phyloP scores from a whole-genome alignment of 495 filamentous ascomycete genomes.

The Aspergillus hancockii region DNA sequence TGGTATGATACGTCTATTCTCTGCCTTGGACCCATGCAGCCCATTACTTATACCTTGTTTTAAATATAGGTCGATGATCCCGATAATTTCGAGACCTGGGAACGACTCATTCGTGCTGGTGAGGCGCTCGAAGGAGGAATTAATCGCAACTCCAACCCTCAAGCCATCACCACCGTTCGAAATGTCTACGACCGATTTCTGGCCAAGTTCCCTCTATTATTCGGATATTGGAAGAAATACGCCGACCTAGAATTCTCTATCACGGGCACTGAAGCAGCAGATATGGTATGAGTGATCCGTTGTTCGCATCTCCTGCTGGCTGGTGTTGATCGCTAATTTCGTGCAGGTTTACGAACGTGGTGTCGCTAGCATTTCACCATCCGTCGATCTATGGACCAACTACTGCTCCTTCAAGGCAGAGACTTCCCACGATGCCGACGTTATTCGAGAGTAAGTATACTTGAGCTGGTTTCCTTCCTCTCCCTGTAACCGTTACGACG shows the following conservation, averaged over 20 bases:
- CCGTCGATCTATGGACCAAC: slow-evolving; percentile 94
- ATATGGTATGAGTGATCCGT: slow-evolving; percentile 68
- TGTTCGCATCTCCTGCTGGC: neutral
- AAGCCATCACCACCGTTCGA: slow-evolving; percentile 83
- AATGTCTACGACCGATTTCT: slow-evolving; percentile 90
- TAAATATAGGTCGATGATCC: slow-evolving; percentile 61
- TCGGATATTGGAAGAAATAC: slow-evolving; percentile 99
- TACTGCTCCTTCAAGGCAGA: slow-evolving; percentile 98
- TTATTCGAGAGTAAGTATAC: slow-evolving; percentile 99
- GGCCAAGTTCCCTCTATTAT: slow-evolving; percentile 91
- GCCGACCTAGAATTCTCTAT: slow-evolving; percentile 97
- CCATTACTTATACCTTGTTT: slow-evolving; percentile 9
- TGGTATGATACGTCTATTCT: slow-evolving; percentile 53
- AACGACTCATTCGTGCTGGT: slow-evolving; percentile 81
- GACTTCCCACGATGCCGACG: slow-evolving; percentile 88
- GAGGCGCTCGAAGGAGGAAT: slow-evolving; percentile 89
- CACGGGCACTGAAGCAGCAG: slow-evolving; percentile 93
- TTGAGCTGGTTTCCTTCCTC: slow-evolving; percentile 59
- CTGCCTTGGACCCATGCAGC: slow-evolving; percentile 2
- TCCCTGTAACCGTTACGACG: slow-evolving; percentile 39
- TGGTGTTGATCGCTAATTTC: neutral
- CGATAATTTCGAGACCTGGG: slow-evolving; percentile 94
- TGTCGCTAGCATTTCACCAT: slow-evolving; percentile 87
- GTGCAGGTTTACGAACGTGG: slow-evolving; percentile 89
- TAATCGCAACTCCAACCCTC: slow-evolving; percentile 93